Base-by-base conservation (phyloP, 768 basidiomycete genomes). In the Symmetrospora coprosmae region DNA sequence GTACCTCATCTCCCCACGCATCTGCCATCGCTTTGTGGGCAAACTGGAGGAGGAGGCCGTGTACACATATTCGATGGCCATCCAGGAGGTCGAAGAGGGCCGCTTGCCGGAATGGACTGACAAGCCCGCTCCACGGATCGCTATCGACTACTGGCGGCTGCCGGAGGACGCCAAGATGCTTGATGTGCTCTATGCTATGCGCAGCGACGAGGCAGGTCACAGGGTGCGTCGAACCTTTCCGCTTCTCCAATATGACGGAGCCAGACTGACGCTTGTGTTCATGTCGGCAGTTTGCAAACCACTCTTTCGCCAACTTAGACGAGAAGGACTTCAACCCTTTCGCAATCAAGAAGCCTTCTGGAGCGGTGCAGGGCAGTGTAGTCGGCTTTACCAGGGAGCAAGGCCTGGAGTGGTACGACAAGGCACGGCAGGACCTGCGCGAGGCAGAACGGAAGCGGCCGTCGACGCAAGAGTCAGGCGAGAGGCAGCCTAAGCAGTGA, bases 61-160 rank as follows among this genome's bases (percentile, higher is more conserved):
- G 8, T 53, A 82, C 50, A 96, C 92, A 13, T 62, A 68, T 72
- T 87, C 90, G 2, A 80, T 80, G 58, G 83, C 84, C 68, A 87
- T 96, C 64, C 70, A 79, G 39, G 89, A 96, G 60, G 76, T 99
- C 38, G 85, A 91, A 68, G 77, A 77, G 3, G 87, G 87, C 16
- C 80, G 77, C 48, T 76, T 92, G 56, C 87, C 88, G 0, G 81
- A 83, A 69, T 91, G 88, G 87, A 59, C 46, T 40, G 38, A 16
- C 23, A 37, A 9, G 17, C 38, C 17, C 14, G 56, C 28, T 21
- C 65, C n/a, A 21, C 30, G 30, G 67, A 92, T 96, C 70, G 85
- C 91, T 7, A 89, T 87, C 64, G 90, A 96, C 70, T 96, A 96
- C 73, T 97, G 92, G 88, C 81, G 89, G 23, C 77, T 92, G 31